Conservation (phyloP, 345 rosid genomes). For the Zanthoxylum bungeanum region DNA sequence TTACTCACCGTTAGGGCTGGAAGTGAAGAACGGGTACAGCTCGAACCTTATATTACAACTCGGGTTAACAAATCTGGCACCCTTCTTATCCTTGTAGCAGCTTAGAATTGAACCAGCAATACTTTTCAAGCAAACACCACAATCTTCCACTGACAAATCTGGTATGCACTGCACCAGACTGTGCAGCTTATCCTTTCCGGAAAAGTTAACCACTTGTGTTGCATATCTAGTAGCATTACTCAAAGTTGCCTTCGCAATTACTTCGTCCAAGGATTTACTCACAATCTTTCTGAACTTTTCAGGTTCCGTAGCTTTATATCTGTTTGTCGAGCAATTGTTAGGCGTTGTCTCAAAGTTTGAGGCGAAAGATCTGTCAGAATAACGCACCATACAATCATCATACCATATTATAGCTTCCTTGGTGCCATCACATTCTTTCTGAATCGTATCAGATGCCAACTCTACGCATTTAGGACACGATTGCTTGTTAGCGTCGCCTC, state of each 20-base stretch:
- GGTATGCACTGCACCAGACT: constrained; percentile 24
- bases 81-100: neutral
- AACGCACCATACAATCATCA: constrained; percentile 33
- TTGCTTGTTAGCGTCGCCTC: neutral
- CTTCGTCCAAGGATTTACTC: neutral
- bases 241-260: neutral
- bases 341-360: neutral
- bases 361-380: constrained; percentile 20
- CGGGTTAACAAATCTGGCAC: constrained; percentile 14
- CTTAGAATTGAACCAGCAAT: neutral
- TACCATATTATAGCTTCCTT: constrained; percentile 34
- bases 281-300: neutral
- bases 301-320: neutral
- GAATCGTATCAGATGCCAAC: neutral
- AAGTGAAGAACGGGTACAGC: neutral
- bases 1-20: neutral
- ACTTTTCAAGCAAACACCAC: neutral
- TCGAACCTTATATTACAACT: constrained; percentile 26
- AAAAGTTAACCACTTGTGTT: neutral
- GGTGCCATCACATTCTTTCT: constrained; percentile 19
- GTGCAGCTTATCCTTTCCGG: neutral
- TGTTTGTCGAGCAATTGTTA: neutral
- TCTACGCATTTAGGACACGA: constrained; percentile 19
- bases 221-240: neutral
- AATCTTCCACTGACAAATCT: constrained; percentile 5